phyloP scores from a whole-genome alignment of 2,329 filamentous ascomycete species.

The Monosporascus sp. region DNA sequence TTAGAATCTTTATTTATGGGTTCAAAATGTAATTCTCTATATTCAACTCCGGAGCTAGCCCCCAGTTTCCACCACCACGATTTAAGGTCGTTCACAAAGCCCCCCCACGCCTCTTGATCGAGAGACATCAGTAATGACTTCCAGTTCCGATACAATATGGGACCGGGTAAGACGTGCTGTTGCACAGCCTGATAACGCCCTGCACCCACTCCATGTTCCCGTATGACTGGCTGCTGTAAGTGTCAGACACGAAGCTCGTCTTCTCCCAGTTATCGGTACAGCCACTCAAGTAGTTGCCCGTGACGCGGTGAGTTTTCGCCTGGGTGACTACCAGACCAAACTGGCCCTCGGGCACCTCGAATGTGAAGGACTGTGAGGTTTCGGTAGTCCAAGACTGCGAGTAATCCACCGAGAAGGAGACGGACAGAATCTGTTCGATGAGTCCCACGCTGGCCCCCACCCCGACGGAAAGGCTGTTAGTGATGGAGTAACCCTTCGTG shows the following conservation, averaged over 20 bases:
- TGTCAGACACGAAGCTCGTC: conserved; percentile 28
- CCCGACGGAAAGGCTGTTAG: conserved; percentile 26
- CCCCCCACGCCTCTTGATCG: too few species aligned
- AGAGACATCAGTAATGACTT: conserved; percentile 2
- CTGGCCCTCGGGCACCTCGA: conserved; percentile 29
- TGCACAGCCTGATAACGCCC: conserved; percentile 33
- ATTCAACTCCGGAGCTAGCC: too few species aligned
- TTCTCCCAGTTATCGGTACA: conserved; percentile 25
- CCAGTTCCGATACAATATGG: conserved; percentile 33
- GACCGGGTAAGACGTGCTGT: conserved; percentile 29
- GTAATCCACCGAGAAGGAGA: conserved; percentile 21
- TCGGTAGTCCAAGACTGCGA: conserved; percentile 26
- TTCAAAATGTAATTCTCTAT: too few species aligned
- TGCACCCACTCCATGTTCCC: conserved; percentile 32
- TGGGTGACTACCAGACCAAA: conserved; percentile 34
- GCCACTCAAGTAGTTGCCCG: conserved; percentile 30
- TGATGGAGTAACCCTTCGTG: conserved; percentile 27
- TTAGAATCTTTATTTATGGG: too few species aligned
- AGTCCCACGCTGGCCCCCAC: background rate
- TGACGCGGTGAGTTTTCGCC: conserved; percentile 27
- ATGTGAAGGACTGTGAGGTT: conserved; percentile 25
- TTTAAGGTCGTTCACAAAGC: too few species aligned
- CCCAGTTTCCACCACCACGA: too few species aligned
- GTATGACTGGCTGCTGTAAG: conserved; percentile 26
- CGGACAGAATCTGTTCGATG: conserved; percentile 20